Conservation (phyloP, 306 rosid species). For the Acacia confusa region DNA sequence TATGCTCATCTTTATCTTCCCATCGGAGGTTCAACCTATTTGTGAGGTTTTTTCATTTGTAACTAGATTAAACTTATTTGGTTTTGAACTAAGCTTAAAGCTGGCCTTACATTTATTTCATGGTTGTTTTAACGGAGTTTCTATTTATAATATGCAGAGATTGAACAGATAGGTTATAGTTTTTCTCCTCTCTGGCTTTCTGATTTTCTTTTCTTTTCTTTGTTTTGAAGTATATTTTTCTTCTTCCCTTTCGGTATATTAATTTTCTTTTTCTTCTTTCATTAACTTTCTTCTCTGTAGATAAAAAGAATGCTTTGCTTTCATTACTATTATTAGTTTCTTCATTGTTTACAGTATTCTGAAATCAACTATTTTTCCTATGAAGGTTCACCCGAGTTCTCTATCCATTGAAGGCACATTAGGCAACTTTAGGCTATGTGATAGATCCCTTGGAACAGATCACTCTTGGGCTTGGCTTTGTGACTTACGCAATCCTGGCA, state of each 20-base stretch:
- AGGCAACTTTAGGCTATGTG: conserved; percentile 91
- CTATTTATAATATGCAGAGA: not conserved
- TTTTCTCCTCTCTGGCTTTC: not conserved
- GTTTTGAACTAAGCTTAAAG: not conserved
- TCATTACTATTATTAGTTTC: not conserved
- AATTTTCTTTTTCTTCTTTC: not conserved
- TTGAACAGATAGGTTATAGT: not conserved
- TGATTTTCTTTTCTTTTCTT: not conserved
- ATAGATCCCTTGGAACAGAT: conserved; percentile 72
- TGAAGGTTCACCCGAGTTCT: conserved; percentile 89
- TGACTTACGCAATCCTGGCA: conserved; percentile 93
- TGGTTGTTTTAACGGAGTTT: not conserved
- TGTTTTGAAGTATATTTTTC: conserved; percentile 8
- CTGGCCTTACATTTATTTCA: not conserved
- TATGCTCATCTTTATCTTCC: conserved; percentile 5
- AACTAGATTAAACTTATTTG: not conserved
- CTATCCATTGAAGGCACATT: conserved; percentile 87
- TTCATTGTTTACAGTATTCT: conserved; percentile 22
- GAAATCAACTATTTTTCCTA: conserved; percentile 32
- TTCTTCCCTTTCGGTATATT: not conserved
- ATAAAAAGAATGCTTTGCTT: not conserved
- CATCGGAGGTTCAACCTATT: conserved; percentile 1
- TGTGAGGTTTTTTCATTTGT: conserved; percentile 2
- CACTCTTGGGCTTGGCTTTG: conserved; percentile 96
- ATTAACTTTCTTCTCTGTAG: not conserved